Evolutionary conservation across 495 filamentous ascomycete genomes (phyloP).

Genomic region (Podospora pseudoanserina): DNA sequence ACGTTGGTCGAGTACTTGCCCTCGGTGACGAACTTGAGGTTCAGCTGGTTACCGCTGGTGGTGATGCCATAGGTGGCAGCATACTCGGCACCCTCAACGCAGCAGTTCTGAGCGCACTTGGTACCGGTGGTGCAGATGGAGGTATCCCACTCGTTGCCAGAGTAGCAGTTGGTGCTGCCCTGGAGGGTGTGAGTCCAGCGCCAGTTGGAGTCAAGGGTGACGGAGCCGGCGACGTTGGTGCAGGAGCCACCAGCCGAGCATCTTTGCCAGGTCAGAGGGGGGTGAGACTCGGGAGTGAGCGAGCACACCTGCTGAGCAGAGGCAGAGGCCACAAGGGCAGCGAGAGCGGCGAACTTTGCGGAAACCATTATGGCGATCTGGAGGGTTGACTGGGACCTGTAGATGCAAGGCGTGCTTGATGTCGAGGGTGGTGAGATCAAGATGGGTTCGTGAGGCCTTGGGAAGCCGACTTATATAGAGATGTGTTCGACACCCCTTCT

Average conservation of each 20-base stretch:
- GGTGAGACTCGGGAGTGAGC: conserved; percentile 54
- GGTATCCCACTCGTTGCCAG: conserved; percentile 47
- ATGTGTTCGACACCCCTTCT: neutral
- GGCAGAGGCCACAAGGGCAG: conserved; percentile 44
- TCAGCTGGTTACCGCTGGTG: conserved; percentile 46
- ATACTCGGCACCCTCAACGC: conserved; percentile 49
- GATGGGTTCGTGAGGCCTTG: conserved; percentile 5
- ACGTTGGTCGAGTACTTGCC: conserved; percentile 46
- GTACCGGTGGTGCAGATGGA: conserved; percentile 36
- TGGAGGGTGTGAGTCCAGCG: conserved; percentile 45
- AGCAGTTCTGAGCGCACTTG: conserved; percentile 45
- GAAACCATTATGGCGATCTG: conserved; percentile 26
- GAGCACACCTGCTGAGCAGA: conserved; percentile 56
- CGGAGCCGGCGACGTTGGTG: conserved; percentile 35
- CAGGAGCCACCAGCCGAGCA: conserved; percentile 53
- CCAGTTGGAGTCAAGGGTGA: conserved; percentile 53
- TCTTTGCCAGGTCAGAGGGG: conserved; percentile 54
- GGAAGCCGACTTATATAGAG: conserved; percentile 28
- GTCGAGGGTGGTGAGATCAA: conserved; percentile 24
- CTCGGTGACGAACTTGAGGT: conserved; percentile 56
- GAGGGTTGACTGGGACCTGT: conserved; percentile 10
- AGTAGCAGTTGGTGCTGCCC: conserved; percentile 48
- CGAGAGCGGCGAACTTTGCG: conserved; percentile 36
- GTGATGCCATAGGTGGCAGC: conserved; percentile 46
- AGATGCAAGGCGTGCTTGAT: conserved; percentile 23